phyloP scores from a whole-genome alignment of 176 grass and related monocot genomes.

The Sorghum bicolor region Sorghum_bicolor_NCBIv3 NC_012876.2:64678001-64678500 shows the following conservation, averaged over 20 bases:
- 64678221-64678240: conserved; percentile 72
- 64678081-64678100: conserved; percentile 43
- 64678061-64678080: conserved; percentile 37
- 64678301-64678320: conserved; percentile 70
- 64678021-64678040: conserved; percentile 68
- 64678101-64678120: conserved; percentile 47
- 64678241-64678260: conserved; percentile 51
- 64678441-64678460: conserved; percentile 59
- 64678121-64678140: conserved; percentile 68
- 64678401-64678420: conserved; percentile 41
- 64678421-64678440: conserved; percentile 53
- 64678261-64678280: conserved; percentile 50
- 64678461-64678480: conserved; percentile 51
- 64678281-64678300: conserved; percentile 72
- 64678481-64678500: too few relatives aligned
- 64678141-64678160: conserved; percentile 30
- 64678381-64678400: conserved; percentile 48
- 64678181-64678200: neutral
- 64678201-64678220: conserved; percentile 74
- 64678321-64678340: conserved; percentile 39
- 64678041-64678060: conserved; percentile 66
- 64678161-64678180: neutral
- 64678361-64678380: neutral
- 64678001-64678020: conserved; percentile 78
- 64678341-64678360: conserved; percentile 16